Evolutionary conservation across 495 filamentous ascomycete species (phyloP).

Genomic region (Pyronema domesticum): DNA sequence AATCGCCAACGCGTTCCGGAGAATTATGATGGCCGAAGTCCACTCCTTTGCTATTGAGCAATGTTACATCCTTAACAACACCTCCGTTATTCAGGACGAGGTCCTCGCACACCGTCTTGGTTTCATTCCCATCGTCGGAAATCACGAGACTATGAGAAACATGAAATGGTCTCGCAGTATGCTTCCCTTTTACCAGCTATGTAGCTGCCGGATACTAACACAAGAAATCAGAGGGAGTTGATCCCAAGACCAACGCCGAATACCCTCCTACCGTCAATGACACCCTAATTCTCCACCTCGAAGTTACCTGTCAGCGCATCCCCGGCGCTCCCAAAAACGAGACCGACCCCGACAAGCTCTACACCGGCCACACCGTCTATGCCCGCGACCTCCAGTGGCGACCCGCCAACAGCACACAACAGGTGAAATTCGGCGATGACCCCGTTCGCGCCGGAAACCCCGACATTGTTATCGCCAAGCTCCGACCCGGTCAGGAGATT

Average conservation of each 20-base stretch:
- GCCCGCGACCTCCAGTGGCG: conserved; percentile 60
- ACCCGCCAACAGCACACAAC: conserved; percentile 51
- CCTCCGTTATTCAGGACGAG: conserved; percentile 92
- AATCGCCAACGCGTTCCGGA: conserved; percentile 94
- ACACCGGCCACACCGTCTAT: conserved; percentile 73
- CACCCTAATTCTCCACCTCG: conserved; percentile 53
- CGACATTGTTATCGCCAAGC: conserved; percentile 84
- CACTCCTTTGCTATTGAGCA: conserved; percentile 84
- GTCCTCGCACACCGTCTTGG: conserved; percentile 79
- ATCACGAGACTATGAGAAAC: conserved; percentile 52
- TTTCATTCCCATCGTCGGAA: conserved; percentile 71
- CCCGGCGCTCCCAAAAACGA: conserved; percentile 46
- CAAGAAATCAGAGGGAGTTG: not conserved
- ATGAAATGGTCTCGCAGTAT: conserved; percentile 55
- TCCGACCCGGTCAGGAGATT: conserved; percentile 79
- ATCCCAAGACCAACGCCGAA: conserved; percentile 3
- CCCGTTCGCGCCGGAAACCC: conserved; percentile 51
- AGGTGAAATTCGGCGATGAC: conserved; percentile 47
- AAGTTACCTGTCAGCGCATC: conserved; percentile 62
- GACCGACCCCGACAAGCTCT: conserved; percentile 64
- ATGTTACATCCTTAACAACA: conserved; percentile 86
- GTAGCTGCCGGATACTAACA: conserved; percentile 21
- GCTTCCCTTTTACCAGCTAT: conserved; percentile 24
- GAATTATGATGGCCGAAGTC: conserved; percentile 89
- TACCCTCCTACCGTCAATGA: conserved; percentile 50